Conservation (phyloP, 805 yeast genomes). For the Cyberlindnera meyerae region DNA sequence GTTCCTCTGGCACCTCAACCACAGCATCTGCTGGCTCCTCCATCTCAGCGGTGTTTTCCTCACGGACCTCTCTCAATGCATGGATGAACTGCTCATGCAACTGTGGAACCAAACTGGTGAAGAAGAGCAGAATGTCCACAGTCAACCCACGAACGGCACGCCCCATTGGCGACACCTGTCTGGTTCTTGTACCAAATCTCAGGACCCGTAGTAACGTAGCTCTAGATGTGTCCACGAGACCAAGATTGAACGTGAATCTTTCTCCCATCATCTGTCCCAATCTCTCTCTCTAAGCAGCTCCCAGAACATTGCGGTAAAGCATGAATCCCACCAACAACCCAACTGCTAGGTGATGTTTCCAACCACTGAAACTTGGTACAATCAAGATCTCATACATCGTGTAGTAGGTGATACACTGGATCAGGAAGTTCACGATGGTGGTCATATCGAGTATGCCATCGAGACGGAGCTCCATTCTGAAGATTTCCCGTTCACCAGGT, state of each 20-base stretch:
- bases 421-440: not conserved
- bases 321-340: too few species aligned
- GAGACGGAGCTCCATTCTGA: not conserved
- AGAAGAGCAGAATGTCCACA: conserved; percentile 9
- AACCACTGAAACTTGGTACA: not conserved
- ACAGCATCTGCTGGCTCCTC: not conserved
- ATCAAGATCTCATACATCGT: not conserved
- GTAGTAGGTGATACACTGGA: not conserved
- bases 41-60: conserved; percentile 1
- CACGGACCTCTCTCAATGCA: conserved; percentile 1
- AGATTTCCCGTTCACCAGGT: not conserved
- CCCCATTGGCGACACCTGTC: not conserved
- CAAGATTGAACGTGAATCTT: too few species aligned
- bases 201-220: not conserved
- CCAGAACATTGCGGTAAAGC: too few species aligned
- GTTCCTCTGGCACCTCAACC: not conserved
- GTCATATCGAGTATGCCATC: not conserved
- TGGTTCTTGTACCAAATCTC: conserved; percentile 1
- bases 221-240: not conserved
- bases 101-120: conserved; percentile 10
- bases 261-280: too few species aligned
- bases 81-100: conserved; percentile 9
- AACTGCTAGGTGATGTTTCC: too few species aligned
- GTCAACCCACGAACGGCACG: conserved; percentile 1
- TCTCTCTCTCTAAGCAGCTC: too few species aligned